phyloP scores from a whole-genome alignment of 2,329 filamentous ascomycete genomes.

The Diatrype stigma region DNA sequence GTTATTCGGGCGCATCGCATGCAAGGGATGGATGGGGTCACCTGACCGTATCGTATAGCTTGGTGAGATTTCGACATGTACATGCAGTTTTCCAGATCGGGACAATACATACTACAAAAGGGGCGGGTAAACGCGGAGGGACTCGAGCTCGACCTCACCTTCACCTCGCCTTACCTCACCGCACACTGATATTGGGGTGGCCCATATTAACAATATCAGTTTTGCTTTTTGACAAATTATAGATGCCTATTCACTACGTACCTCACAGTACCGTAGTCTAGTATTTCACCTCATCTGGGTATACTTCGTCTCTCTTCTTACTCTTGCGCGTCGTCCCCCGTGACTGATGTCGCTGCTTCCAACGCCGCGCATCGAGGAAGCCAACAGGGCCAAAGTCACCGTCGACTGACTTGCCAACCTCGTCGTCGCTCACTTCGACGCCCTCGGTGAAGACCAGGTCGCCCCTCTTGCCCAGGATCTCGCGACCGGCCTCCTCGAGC shows the following conservation, averaged over 20 bases:
- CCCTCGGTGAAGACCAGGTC: slow-evolving; percentile 70
- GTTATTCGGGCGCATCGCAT: neutral
- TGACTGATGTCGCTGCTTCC: slow-evolving; percentile 6
- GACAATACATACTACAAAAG: too few species aligned
- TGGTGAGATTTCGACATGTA: too few species aligned
- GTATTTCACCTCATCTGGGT: neutral
- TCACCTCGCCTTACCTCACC: too few species aligned
- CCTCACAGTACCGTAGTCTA: neutral
- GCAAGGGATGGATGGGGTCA: neutral
- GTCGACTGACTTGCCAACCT: slow-evolving; percentile 4
- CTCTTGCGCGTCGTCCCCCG: neutral
- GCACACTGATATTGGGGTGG: too few species aligned
- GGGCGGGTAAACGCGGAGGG: too few species aligned
- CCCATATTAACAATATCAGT: too few species aligned
- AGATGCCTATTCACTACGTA: neutral
- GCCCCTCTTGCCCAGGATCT: slow-evolving; percentile 59
- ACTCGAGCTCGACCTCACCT: too few species aligned
- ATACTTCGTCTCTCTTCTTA: neutral
- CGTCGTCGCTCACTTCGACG: slow-evolving; percentile 22
- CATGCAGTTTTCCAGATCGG: too few species aligned
- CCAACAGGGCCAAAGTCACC: slow-evolving; percentile 15
- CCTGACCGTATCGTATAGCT: too few species aligned
- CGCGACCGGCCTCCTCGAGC: slow-evolving; percentile 64
- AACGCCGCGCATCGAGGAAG: slow-evolving; percentile 18
- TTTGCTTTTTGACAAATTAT: too few species aligned